Evolutionary conservation across 2,329 filamentous ascomycete species (phyloP), one percentile per base, ranked within the genome.

Genomic region (Kalaharituber pfeilii): DNA sequence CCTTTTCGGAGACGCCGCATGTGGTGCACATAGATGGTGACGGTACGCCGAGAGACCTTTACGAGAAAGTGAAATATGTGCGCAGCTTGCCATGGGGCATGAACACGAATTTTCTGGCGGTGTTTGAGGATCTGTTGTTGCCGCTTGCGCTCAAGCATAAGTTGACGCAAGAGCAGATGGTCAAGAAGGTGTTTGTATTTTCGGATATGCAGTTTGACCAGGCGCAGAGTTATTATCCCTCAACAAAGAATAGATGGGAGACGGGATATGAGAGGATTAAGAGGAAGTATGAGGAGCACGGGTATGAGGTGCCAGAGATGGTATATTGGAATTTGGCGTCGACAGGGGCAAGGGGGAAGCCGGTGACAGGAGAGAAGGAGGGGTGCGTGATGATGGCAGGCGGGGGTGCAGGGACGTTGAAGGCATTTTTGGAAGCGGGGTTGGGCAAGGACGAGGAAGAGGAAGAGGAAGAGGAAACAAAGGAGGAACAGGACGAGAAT

Each of bases 181-280:
- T 79, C 15, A 78, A 78, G 66, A 72, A 74, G 3, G 63, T 80
- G 15, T 79, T 80, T 60, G 72, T 80, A 29, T 79, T 80, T 60
- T 73, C 69, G 45, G 76, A 79, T 62, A 79, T 80, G 77, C 75
- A 79, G 45, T 80, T 80, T 62, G 65, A 80, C 57, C 0, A 55
- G 0, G 71, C 71, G 1, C 53, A 57, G 42, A 9, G 5, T 13
- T 47, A 47, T 20, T 25, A 9, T n/a, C 9, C 15, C 13, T 15
- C 22, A 6, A n/a, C 5, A 1, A 13, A 45, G 1, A 47, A 62
- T 3, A 30, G 50, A 11, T 75, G 72, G 71, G 65, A 62, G 2
- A 72, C 71, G 0, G 73, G 72, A 2, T 76, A 71, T 61, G 70
- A 76, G 59, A 68, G 72, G 3, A 71, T 80, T 63, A 66, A 72